A percentile compares a stretch with the other conserved stretches of the same genome.
Evolutionary conservation across 108 stramenopile species (phyloP).

Genomic region (Ochromonas danica): DNA sequence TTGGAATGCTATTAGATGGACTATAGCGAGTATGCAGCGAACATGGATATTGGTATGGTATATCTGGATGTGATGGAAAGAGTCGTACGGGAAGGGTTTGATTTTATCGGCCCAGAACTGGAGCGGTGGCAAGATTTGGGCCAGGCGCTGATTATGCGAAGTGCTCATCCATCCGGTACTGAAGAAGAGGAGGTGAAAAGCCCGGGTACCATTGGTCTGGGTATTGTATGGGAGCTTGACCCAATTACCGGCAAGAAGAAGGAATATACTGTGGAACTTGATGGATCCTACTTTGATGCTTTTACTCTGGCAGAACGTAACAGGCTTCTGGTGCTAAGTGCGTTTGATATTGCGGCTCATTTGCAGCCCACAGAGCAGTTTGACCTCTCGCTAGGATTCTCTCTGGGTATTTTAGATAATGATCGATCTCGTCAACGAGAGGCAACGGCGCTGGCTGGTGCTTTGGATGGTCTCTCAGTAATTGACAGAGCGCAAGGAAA

Average conservation of each 20-base stretch:
- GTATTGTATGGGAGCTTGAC: constrained; percentile 11
- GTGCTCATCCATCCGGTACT: not conserved
- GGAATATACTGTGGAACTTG: not conserved
- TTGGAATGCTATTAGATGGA: constrained; percentile 6
- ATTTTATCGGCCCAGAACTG: constrained; percentile 1
- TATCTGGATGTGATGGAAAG: constrained; percentile 6
- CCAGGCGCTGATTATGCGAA: not conserved
- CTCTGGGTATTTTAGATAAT: not conserved
- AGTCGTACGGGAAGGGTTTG: not conserved
- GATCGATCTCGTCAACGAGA: not conserved
- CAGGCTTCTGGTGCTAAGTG: not conserved
- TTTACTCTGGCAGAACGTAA: not conserved
- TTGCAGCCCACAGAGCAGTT: not conserved
- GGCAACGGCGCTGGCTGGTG: not conserved
- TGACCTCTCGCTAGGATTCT: not conserved
- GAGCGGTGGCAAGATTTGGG: constrained; percentile 7
- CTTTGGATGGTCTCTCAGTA: not conserved
- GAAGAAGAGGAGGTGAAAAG: not conserved
- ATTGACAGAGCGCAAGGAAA: not conserved
- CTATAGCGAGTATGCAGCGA: not conserved
- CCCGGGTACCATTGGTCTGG: not conserved
- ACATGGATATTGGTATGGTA: constrained; percentile 8
- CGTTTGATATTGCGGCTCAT: not conserved
- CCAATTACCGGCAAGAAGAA: not conserved
- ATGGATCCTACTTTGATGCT: not conserved